Percentiles rank a stretch among this genome's conserved stretches.
Evolutionary conservation across 2,329 filamentous ascomycete species (phyloP).

Genomic region (Aureobasidium sp.): DNA sequence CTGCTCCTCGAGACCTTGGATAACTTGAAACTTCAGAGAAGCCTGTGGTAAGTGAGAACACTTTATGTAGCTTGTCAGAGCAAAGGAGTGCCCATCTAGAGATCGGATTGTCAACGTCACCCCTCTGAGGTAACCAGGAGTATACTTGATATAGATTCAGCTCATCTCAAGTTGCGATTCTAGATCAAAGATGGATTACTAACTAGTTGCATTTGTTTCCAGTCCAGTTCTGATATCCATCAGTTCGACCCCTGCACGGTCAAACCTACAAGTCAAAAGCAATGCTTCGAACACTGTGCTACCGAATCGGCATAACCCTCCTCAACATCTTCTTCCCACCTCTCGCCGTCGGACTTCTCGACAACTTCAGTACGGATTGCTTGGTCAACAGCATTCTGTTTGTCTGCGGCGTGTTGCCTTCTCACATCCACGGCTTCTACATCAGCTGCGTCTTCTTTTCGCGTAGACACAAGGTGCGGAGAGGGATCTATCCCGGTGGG

Average conservation of each 20-base stretch:
- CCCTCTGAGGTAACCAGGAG: too few species aligned
- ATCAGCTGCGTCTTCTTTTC: constrained; percentile 32
- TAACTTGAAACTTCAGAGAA: neutral
- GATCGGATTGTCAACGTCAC: too few species aligned
- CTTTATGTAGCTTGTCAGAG: neutral
- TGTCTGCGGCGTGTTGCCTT: constrained; percentile 33
- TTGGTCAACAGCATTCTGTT: constrained; percentile 33
- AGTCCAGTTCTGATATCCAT: neutral
- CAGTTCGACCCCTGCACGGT: neutral
- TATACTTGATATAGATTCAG: too few species aligned
- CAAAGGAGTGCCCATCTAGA: too few species aligned
- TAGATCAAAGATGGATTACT: too few species aligned
- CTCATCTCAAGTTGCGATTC: neutral
- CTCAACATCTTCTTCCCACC: constrained; percentile 36
- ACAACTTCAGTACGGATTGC: constrained; percentile 29
- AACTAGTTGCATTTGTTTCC: neutral
- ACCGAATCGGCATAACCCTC: constrained; percentile 27
- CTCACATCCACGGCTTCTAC: constrained; percentile 36
- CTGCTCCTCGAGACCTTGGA: too few species aligned
- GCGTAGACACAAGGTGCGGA: constrained; percentile 24
- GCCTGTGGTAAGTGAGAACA: neutral
- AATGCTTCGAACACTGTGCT: constrained; percentile 6
- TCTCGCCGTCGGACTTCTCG: constrained; percentile 30
- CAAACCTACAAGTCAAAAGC: neutral
- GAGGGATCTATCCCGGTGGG: constrained; percentile 31